Percentiles rank a stretch among this genome's conserved stretches.
Evolutionary conservation across 2,329 filamentous ascomycete species (phyloP).

Genomic region (Aspergillus sp.): DNA sequence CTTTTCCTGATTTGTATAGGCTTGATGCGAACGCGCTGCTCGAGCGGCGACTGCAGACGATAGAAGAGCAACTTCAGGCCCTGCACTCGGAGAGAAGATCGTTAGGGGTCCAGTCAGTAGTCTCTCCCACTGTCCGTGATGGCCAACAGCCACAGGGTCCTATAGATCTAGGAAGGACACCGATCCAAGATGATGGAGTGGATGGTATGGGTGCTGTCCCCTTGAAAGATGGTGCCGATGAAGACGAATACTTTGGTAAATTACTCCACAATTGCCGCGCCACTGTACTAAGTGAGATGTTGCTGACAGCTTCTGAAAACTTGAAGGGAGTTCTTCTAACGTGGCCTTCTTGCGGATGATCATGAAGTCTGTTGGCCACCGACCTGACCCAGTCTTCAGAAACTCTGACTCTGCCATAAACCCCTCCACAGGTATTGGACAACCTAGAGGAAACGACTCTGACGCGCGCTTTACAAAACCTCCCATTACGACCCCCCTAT

Average conservation of each 20-base stretch:
- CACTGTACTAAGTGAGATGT: background rate
- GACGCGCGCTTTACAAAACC: too few species aligned
- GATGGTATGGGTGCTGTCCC: conserved; percentile 21
- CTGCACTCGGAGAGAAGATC: background rate
- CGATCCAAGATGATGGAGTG: conserved; percentile 11
- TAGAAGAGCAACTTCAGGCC: conserved; percentile 6
- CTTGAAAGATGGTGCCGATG: conserved; percentile 22
- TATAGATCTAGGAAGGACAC: background rate
- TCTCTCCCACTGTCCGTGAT: background rate
- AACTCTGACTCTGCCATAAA: background rate
- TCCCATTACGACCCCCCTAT: background rate
- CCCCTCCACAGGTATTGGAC: background rate
- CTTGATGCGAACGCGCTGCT: conserved; percentile 2
- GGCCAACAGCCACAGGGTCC: background rate
- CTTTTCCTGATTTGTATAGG: background rate
- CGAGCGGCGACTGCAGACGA: conserved; percentile 1
- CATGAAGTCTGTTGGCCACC: conserved; percentile 9
- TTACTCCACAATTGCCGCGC: background rate
- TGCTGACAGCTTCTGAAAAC: background rate
- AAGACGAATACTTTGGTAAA: conserved; percentile 33
- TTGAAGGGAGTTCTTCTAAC: conserved; percentile 14
- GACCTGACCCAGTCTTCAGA: background rate
- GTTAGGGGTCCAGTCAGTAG: background rate
- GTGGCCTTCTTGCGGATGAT: conserved; percentile 14
- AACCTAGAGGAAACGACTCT: background rate